A percentile compares a stretch with the other conserved stretches of the same genome.
Evolutionary conservation across 305 asterid genomes (phyloP).

Genomic region (Solanum hybrid): DNA sequence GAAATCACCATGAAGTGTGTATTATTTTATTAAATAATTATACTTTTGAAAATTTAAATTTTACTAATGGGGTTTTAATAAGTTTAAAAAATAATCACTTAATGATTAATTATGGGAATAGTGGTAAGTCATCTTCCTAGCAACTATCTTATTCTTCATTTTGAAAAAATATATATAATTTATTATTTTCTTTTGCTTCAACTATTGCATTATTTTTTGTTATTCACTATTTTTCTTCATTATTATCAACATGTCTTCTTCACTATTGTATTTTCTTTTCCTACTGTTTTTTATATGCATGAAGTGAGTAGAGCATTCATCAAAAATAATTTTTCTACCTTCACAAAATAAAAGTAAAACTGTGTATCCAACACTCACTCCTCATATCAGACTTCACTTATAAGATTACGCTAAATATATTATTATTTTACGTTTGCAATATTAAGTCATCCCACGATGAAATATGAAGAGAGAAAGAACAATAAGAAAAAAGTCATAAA

Average conservation of each 20-base stretch:
- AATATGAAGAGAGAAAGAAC: neutral
- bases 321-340: neutral
- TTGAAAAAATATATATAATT: neutral
- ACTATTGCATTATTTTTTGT: neutral
- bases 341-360: neutral
- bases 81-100: neutral
- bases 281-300: neutral
- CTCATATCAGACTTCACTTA: fast-evolving
- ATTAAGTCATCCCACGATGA: neutral
- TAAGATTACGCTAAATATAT: neutral
- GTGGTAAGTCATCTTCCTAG: neutral
- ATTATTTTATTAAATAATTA: neutral
- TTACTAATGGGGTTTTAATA: neutral
- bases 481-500: neutral
- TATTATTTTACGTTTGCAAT: neutral
- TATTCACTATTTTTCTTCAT: neutral
- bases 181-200: neutral
- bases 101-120: neutral
- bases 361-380: neutral
- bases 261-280: neutral
- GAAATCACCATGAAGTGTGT: neutral
- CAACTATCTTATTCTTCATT: neutral
- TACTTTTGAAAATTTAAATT: neutral
- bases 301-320: neutral
- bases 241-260: neutral